Percentiles rank a stretch among this genome's conserved stretches.
Conservation (phyloP, 495 filamentous ascomycete genomes). For the Penicillium taxi region DNA sequence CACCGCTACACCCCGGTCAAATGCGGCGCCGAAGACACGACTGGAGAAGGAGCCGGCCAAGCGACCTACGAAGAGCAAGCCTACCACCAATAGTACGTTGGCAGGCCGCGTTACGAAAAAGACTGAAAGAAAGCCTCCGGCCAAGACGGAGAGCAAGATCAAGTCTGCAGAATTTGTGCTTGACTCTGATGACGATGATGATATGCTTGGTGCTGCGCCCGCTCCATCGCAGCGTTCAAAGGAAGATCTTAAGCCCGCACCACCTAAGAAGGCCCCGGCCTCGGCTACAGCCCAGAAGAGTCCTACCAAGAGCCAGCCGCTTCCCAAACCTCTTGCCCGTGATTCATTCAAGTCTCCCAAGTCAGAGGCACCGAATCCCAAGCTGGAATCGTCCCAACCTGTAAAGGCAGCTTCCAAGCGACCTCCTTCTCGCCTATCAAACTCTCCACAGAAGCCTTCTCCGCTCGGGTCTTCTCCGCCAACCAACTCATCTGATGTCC, state of each 20-base stretch:
- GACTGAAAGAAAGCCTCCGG: slow-evolving; percentile 41
- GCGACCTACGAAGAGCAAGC: slow-evolving; percentile 49
- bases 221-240: slow-evolving; percentile 13
- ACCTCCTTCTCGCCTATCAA: slow-evolving; percentile 33
- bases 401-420: slow-evolving; percentile 30
- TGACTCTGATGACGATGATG: slow-evolving; percentile 68
- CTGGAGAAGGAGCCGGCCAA: slow-evolving; percentile 56
- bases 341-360: slow-evolving; percentile 16
- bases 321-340: slow-evolving; percentile 12
- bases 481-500: slow-evolving; percentile 60
- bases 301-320: slow-evolving; percentile 5
- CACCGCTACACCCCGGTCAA: slow-evolving; percentile 43
- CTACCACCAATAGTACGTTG: slow-evolving; percentile 39
- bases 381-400: slow-evolving; percentile 17
- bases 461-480: slow-evolving; percentile 69
- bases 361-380: slow-evolving; percentile 13
- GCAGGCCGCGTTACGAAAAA: slow-evolving; percentile 47
- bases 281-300: slow-evolving; percentile 7
- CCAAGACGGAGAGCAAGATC: slow-evolving; percentile 40
- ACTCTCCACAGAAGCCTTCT: slow-evolving; percentile 63
- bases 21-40: slow-evolving; percentile 47
- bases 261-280: slow-evolving; percentile 9
- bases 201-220: slow-evolving; percentile 35
- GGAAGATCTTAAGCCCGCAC: slow-evolving; percentile 8
- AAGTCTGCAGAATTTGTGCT: slow-evolving; percentile 70